Base-by-base conservation (phyloP, 2,329 filamentous ascomycete genomes). In the Trichophaea hybrida region DNA sequence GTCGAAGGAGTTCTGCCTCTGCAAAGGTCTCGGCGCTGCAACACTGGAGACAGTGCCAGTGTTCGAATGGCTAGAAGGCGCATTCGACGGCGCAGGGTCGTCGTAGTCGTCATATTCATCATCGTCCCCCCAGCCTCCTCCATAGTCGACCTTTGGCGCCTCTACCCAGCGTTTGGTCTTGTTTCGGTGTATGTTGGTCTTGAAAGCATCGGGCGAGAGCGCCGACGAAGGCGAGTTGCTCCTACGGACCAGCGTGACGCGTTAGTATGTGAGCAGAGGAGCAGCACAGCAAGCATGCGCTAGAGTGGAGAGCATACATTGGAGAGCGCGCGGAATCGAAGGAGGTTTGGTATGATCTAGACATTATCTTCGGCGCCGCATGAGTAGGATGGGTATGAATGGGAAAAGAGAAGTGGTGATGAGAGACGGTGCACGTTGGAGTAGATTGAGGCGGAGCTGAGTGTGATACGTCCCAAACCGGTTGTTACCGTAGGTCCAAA, bases 151-250 rank as follows among this genome's bases (percentile, higher is more conserved):
- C 7, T 62, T 64, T 34, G 63, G 61, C 8, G 64, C 64, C 40
- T 66, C 61, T 17, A 62, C 64, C 64, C 64, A 66, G 43, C 63
- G 64, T 52, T 55, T 65, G 13, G 64, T 64, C 46, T 65, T 65
- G 13, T 58, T 52, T n/a, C 64, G 64, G 58, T 64, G 38, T 34
- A 65, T 44, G 54, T 66, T 66, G 5, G 64, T 64, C 51, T 58
- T 64, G 57, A 53, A 53, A 53, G 33, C 50, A 37, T 53, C 31
- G 6, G 50, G 33, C 4, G 50, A 35, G 4, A 37, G 34, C 49
- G 49, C 15, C 24, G 49, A 52, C 32, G 49, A 35, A 33, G 49
- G 49, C 6, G 49, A 13, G 15, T 52, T 34, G 50, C 37, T 53
- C 15, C 34, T 53, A 37, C 13, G 31, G 5, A 13, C 12, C 12